Base-by-base conservation (phyloP, 2,329 filamentous ascomycete genomes). In the Camptophora hylomeconis region DNA sequence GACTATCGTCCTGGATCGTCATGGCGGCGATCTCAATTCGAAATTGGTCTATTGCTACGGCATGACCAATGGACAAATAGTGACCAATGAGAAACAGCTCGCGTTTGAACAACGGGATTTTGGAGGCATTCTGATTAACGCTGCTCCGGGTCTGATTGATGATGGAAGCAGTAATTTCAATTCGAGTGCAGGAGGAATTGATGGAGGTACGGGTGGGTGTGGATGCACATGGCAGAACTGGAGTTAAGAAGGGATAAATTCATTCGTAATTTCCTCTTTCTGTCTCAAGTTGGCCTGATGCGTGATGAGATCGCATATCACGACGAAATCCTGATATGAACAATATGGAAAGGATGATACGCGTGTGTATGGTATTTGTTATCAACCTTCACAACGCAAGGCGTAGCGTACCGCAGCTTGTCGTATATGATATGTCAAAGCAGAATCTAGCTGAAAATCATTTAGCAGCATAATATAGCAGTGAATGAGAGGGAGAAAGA, bases 21-120 rank as follows among this genome's bases (percentile, higher is more conserved):
- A 75, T 40, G 70, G 71, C 7, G 71, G 72, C 1, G 49, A 58
- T 7, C 49, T 58, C 1, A 52, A 52, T 15, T 51, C 62, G 37
- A 76, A 75, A 48, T 61, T 67, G 36, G 54, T 72, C 0, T 75
- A 72, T 43, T 75, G 71, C 53, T 75, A 74, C 42, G 58, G 56
- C 2, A 48, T 76, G 36, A 60, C 71, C 38, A 51, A 52, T 13
- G 48, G 58, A 9, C 56, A 59, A 5, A 54, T 56, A 10, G 59
- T 71, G 34, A 49, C 62, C 23, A 45, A 55, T 3, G 53, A 56
- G 15, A 60, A 56, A 38, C 57, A 53, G 33, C 52, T 72, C 34
- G 31, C 67, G 35, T 40, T 61, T n/a, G 71, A 75, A 45, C 49
- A 66, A 30, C 54, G 69, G 6, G 54, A 41, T 0, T 59, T 63